Conservation (phyloP, 495 filamentous ascomycete species). For the Hypoxylon fuscum region DNA sequence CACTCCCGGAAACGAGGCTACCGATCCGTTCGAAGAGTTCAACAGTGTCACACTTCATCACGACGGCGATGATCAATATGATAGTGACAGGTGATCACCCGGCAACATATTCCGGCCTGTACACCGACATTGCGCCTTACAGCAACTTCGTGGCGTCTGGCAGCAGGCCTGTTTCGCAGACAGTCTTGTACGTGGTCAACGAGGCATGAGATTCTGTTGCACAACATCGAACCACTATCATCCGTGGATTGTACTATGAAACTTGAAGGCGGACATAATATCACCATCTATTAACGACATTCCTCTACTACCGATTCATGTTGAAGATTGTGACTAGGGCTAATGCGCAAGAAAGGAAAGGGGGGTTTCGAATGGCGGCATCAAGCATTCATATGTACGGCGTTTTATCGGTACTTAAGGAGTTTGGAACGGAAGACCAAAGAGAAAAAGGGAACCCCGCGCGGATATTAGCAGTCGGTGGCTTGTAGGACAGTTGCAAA, state of each 20-base stretch:
- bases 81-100: slow-evolving; percentile 34
- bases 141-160: neutral
- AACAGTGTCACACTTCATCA: slow-evolving; percentile 98
- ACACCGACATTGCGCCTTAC: neutral
- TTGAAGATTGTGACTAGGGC: slow-evolving; percentile 34
- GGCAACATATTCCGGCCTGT: neutral
- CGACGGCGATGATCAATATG: slow-evolving; percentile 78
- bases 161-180: neutral
- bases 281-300: slow-evolving; percentile 23
- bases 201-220: neutral
- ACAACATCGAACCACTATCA: slow-evolving; percentile 6
- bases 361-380: slow-evolving; percentile 24
- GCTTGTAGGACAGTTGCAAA: slow-evolving; percentile 31
- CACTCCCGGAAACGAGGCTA: slow-evolving; percentile 82
- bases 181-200: slow-evolving; percentile 2
- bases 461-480: slow-evolving; percentile 22
- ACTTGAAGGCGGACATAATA: slow-evolving; percentile 16
- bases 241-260: slow-evolving; percentile 30
- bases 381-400: slow-evolving; percentile 42
- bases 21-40: slow-evolving; percentile 98
- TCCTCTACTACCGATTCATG: slow-evolving; percentile 28
- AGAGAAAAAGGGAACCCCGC: slow-evolving; percentile 30
- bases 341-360: slow-evolving; percentile 22
- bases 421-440: slow-evolving; percentile 24
- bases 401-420: slow-evolving; percentile 31